Evolutionary conservation across 352 stramenopile genomes (phyloP).

Genomic region (Globisporangium emineosum): DNA sequence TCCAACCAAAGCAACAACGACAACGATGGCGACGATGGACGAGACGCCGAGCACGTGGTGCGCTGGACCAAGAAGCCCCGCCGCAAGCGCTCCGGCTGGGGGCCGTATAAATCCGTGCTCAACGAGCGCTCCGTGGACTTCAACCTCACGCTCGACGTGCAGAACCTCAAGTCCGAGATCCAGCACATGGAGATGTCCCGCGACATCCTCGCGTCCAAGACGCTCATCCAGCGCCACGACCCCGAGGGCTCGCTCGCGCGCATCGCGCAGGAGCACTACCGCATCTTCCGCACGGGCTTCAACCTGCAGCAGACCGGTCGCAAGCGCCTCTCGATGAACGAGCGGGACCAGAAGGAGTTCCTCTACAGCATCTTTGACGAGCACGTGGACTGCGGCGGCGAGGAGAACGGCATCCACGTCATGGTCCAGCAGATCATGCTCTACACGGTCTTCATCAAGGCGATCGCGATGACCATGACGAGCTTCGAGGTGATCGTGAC

Average conservation of each 20-base stretch:
- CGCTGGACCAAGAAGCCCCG: slow-evolving; percentile 14
- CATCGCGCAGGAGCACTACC: slow-evolving; percentile 25
- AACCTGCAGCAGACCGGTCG: slow-evolving; percentile 9
- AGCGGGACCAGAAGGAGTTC: slow-evolving; percentile 31
- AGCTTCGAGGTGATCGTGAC: slow-evolving; percentile 29
- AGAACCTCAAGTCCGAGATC: slow-evolving; percentile 39
- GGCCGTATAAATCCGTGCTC: slow-evolving; percentile 19
- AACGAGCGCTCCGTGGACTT: slow-evolving; percentile 30
- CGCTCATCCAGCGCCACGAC: slow-evolving; percentile 21
- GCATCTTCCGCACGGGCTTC: slow-evolving; percentile 25
- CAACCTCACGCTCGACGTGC: slow-evolving; percentile 36
- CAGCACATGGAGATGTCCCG: slow-evolving; percentile 23
- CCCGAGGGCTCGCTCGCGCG: slow-evolving; percentile 27
- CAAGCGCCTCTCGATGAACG: slow-evolving; percentile 18
- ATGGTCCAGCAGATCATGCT: slow-evolving; percentile 39
- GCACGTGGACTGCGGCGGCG: slow-evolving; percentile 22
- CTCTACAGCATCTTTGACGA: slow-evolving; percentile 36
- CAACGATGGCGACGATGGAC: neutral
- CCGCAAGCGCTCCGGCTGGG: slow-evolving; percentile 14
- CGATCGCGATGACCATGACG: slow-evolving; percentile 31
- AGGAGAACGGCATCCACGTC: slow-evolving; percentile 26
- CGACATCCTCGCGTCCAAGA: slow-evolving; percentile 27
- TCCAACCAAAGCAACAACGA: neutral
- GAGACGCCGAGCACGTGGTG: neutral
- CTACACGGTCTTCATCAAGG: slow-evolving; percentile 42